phyloP scores from a whole-genome alignment of 257 asterid genomes.

The Haberlea rhodopensis region DNA sequence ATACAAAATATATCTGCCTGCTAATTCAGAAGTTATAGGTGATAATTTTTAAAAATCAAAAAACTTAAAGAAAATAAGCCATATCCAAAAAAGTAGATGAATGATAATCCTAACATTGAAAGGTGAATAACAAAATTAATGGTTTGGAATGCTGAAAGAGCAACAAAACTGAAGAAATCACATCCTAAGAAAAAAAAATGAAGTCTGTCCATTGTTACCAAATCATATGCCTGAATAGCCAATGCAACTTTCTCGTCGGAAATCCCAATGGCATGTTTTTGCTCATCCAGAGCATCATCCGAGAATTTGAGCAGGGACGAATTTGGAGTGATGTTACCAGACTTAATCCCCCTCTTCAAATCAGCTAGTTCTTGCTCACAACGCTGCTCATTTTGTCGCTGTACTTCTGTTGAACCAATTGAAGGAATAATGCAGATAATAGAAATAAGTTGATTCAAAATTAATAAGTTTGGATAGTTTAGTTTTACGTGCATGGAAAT shows the following conservation, averaged over 20 bases:
- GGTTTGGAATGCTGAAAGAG: conserved; percentile 6
- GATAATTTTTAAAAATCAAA: not conserved
- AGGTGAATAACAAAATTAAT: not conserved
- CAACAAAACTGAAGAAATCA: not conserved
- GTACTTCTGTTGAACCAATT: conserved; percentile 55
- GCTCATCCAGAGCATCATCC: conserved; percentile 89
- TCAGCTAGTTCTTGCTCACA: conserved; percentile 88
- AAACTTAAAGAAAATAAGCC: conserved; percentile 8
- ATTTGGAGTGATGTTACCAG: conserved; percentile 69
- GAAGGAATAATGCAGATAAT: conserved; percentile 17
- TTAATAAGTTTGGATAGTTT: not conserved
- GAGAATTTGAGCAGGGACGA: conserved; percentile 79
- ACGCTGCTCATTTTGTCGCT: conserved; percentile 80
- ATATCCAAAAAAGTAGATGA: not conserved
- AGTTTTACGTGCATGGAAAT: not conserved
- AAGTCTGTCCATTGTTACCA: conserved; percentile 47
- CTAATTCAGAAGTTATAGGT: conserved; percentile 4
- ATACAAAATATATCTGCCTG: not conserved
- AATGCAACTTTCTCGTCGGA: conserved; percentile 95
- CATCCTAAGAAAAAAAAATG: conserved; percentile 10
- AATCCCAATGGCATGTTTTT: conserved; percentile 91
- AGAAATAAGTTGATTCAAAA: conserved; percentile 8
- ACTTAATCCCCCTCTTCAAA: conserved; percentile 71
- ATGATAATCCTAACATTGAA: conserved; percentile 13
- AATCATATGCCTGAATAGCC: conserved; percentile 88